These are phyloP conservation scores for Lentinus brumalis DNA, from an alignment of 768 basidiomycete genomes.

Conservation along the genomic window DNA sequence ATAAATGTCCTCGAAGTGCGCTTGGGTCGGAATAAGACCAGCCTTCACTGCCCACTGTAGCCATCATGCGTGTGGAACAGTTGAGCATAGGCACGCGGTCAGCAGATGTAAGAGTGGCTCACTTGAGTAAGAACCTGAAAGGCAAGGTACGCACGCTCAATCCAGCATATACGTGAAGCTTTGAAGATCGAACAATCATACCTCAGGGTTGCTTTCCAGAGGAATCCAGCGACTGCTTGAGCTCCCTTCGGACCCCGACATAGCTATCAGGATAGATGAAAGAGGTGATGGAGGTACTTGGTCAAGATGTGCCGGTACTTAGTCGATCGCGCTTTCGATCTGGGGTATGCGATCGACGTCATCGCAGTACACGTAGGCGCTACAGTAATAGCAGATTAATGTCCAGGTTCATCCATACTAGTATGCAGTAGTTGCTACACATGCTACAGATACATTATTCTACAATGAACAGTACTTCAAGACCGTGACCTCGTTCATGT, in stretches of 20 bases:
- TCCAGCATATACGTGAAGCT: not conserved
- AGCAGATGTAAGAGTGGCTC: slow-evolving; percentile 14
- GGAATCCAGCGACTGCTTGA: slow-evolving; percentile 61
- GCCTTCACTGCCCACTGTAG: slow-evolving; percentile 70
- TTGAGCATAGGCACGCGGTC: not conserved
- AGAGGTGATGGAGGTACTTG: not conserved
- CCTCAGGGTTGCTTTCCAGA: slow-evolving; percentile 74
- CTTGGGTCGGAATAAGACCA: slow-evolving; percentile 53
- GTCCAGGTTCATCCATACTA: not conserved
- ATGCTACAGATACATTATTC: not conserved
- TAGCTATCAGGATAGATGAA: not conserved
- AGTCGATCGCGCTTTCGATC: not conserved
- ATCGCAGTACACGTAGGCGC: not conserved
- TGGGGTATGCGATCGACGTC: not conserved
- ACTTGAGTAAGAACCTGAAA: slow-evolving; percentile 52
- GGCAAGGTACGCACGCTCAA: not conserved
- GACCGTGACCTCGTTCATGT: not conserved
- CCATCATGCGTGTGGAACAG: not conserved
- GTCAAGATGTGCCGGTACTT: not conserved
- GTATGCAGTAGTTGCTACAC: not conserved
- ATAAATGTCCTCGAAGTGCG: slow-evolving; percentile 69
- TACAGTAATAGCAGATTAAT: not conserved
- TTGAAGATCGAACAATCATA: slow-evolving; percentile 24
- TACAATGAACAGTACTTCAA: not conserved
- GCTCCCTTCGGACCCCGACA: slow-evolving; percentile 2